Percentiles rank a stretch among this genome's conserved stretches.
Conservation (phyloP, 78 protist genomes). For the Dictyostelium capitatum region DNA sequence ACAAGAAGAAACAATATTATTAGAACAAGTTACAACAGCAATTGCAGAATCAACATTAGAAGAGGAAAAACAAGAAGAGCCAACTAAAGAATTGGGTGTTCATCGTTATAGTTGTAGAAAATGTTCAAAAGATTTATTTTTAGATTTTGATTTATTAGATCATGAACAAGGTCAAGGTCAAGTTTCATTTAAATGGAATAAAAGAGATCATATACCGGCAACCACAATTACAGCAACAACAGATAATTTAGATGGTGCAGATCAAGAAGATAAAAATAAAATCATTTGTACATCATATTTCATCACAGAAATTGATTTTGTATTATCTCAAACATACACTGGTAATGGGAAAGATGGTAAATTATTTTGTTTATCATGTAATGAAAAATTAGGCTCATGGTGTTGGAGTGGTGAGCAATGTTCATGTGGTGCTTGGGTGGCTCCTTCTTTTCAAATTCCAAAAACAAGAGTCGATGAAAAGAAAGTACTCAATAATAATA, state of each 20-base stretch:
- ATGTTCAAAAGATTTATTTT: constrained; percentile 52
- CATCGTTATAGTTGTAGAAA: constrained; percentile 54
- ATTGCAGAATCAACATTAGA: neutral
- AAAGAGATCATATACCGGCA: constrained; percentile 15
- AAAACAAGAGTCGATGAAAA: constrained; percentile 71
- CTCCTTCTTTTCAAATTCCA: constrained; percentile 66
- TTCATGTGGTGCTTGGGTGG: constrained; percentile 59
- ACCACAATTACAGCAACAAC: neutral
- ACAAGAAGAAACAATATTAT: neutral
- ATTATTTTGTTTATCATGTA: constrained; percentile 37
- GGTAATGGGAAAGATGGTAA: constrained; percentile 12
- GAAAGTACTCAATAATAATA: neutral
- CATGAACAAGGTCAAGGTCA: constrained; percentile 71
- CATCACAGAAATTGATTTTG: constrained; percentile 29
- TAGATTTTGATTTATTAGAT: constrained; percentile 9
- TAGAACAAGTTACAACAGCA: neutral
- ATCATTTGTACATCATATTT: constrained; percentile 32
- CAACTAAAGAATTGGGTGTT: neutral
- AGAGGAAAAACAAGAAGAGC: neutral
- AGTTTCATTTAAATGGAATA: constrained; percentile 37
- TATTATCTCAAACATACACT: neutral
- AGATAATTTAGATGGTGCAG: neutral
- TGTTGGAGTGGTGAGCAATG: constrained; percentile 70
- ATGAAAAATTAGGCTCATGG: constrained; percentile 67
- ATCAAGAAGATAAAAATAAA: neutral